Conservation (phyloP, 2,329 filamentous ascomycete genomes). For the Stenocarpella maydis region DNA sequence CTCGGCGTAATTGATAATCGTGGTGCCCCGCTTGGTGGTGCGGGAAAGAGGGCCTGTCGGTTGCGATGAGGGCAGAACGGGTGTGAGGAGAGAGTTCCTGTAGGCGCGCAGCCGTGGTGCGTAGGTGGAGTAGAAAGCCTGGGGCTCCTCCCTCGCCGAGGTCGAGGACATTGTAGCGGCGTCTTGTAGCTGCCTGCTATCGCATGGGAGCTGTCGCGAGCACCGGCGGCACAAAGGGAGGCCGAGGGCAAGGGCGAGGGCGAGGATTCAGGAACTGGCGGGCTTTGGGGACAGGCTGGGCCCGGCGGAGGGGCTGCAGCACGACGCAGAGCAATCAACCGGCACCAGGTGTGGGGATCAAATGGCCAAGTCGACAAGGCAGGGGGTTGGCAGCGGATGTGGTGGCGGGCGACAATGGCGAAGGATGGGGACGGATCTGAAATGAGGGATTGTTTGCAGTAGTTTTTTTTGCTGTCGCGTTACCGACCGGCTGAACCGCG, state of each 20-base stretch:
- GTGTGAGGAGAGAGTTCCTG: constrained; percentile 89
- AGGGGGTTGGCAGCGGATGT: background rate
- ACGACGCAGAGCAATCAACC: constrained; percentile 1
- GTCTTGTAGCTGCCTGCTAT: background rate
- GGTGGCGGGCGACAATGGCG: constrained; percentile 1
- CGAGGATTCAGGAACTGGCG: background rate
- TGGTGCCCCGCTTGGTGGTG: constrained; percentile 97
- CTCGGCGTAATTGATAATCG: constrained; percentile 97
- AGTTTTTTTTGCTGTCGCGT: constrained; percentile 34
- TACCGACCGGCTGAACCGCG: constrained; percentile 24
- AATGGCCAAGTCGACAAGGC: background rate
- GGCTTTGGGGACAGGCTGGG: constrained; percentile 23
- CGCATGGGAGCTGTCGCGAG: background rate
- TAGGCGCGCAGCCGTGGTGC: constrained; percentile 89
- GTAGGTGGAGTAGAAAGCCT: constrained; percentile 91
- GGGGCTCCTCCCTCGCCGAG: constrained; percentile 59
- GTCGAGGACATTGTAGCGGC: constrained; percentile 54
- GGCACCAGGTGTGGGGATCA: background rate
- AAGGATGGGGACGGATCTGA: constrained; percentile 4
- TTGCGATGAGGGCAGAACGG: constrained; percentile 76
- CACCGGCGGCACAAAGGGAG: constrained; percentile 24
- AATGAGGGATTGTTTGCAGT: constrained; percentile 12
- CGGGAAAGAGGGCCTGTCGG: constrained; percentile 74
- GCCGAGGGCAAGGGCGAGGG: constrained; percentile 21
- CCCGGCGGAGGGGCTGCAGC: constrained; percentile 28